Base-by-base conservation (phyloP, 2,329 filamentous ascomycete species). In the Neurospora sp. region DNA sequence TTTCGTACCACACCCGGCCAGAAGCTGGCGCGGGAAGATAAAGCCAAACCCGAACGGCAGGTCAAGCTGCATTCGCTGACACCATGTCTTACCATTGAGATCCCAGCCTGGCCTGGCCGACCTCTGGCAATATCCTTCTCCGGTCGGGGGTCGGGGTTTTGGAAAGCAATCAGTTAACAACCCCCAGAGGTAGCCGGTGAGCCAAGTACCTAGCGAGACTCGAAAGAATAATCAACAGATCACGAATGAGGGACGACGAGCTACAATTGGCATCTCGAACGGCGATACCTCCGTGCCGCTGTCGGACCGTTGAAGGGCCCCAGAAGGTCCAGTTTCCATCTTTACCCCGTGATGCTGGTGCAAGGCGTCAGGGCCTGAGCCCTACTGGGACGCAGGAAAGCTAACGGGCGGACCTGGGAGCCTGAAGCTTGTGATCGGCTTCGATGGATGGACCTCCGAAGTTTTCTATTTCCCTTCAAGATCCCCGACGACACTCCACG, bases 1-100 rank as follows among this genome's bases (percentile, higher is more conserved):
- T 71, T 73, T 71, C 70, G 75, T 77, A 73, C 75, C 76, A 76
- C 76, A 74, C 73, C 73, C 74, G 72, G 73, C 72, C 68, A 72
- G 73, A 76, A 73, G 72, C 75, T 77, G 74, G 76, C 73, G 73
- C 76, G 76, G 74, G 71, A 75, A 73, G 73, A 74, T 72, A 74
- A 74, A 74, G 76, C 75, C 74, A 77, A 74, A 74, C 73, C 72
- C 73, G 71, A 73, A 75, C 67, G 69, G 71, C 71, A 72, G 67
- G 67, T 40, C 39, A 28, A 42, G 52, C 68, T 33, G 52, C 38
- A 42, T 62, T 62, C 52, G 52, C 52, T 62, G 28, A 58, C 52
- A 69, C 68, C 68, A 43, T 68, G n/a, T 62, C 67, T 36, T 68
- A 62, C 67, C 46, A 68, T 8, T 33, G 67, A 23, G 67, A 68